Evolutionary conservation across 1,284 basidiomycete genomes (phyloP).

Genomic region (Tranzscheliella williamsii): DNA sequence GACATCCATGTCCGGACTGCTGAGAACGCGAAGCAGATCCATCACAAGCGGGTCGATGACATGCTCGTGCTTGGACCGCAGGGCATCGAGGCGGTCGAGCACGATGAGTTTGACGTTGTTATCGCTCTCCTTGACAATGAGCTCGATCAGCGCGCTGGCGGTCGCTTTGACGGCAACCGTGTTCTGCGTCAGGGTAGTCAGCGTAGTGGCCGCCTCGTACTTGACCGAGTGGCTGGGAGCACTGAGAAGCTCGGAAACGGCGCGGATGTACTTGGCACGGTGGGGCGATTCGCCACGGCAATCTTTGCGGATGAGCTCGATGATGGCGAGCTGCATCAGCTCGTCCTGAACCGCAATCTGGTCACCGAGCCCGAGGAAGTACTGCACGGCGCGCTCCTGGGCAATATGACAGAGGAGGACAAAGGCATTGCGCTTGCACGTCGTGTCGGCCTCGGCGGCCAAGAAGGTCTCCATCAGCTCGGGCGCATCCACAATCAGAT

Average conservation of each 20-base stretch:
- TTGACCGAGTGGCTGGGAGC: constrained; percentile 92
- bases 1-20: constrained; percentile 94
- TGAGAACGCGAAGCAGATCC: constrained; percentile 90
- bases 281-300: constrained; percentile 73
- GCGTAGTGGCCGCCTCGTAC: constrained; percentile 94
- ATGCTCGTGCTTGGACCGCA: constrained; percentile 85
- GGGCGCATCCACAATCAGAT: constrained; percentile 93
- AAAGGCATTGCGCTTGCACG: constrained; percentile 96
- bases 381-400: constrained; percentile 88
- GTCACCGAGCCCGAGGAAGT: constrained; percentile 82
- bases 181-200: constrained; percentile 93
- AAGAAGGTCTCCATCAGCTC: constrained; percentile 97
- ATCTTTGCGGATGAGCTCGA: constrained; percentile 91
- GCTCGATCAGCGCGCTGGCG: constrained; percentile 83
- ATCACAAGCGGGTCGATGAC: constrained; percentile 90
- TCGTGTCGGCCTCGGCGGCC: constrained; percentile 83
- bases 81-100: constrained; percentile 82
- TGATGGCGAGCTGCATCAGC: constrained; percentile 90
- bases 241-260: constrained; percentile 92
- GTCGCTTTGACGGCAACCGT: constrained; percentile 95
- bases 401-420: constrained; percentile 88
- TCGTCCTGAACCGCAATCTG: constrained; percentile 85
- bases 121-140: constrained; percentile 92
- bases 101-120: constrained; percentile 99
- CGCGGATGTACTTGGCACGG: constrained; percentile 79